These are phyloP conservation scores for Aspergillus sp. DNA, from an alignment of 2,329 filamentous ascomycete genomes.

Conservation along the genomic window DNA sequence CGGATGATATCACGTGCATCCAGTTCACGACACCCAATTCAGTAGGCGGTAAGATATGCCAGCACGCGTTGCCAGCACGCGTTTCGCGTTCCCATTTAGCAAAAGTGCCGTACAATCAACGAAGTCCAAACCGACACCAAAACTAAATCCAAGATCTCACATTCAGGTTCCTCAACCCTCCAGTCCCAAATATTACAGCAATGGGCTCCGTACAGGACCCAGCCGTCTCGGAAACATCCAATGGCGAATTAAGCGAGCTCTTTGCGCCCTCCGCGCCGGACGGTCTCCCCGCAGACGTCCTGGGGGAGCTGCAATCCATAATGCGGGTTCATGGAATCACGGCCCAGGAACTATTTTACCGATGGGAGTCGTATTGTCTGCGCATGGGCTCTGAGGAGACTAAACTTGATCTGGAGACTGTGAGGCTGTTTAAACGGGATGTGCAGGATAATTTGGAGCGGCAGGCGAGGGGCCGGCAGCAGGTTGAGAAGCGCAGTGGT, in stretches of 20 bases:
- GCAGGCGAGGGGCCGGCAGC: constrained; percentile 56
- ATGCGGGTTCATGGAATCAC: constrained; percentile 78
- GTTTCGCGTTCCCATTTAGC: not conserved
- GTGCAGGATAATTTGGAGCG: constrained; percentile 82
- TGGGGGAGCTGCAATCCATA: constrained; percentile 80
- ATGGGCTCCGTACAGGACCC: constrained; percentile 8
- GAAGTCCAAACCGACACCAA: not conserved
- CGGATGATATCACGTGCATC: not conserved
- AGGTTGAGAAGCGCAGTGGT: constrained; percentile 62
- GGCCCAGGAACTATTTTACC: constrained; percentile 88
- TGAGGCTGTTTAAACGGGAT: constrained; percentile 79
- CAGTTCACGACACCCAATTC: not conserved
- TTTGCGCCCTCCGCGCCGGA: constrained; percentile 57
- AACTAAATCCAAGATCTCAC: no score
- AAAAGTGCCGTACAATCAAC: not conserved
- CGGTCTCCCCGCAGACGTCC: constrained; percentile 72
- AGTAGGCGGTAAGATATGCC: not conserved
- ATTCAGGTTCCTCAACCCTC: no score
- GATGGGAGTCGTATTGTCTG: constrained; percentile 98
- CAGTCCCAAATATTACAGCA: not conserved
- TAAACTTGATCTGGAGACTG: constrained; percentile 67
- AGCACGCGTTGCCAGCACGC: not conserved
- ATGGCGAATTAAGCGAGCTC: constrained; percentile 57
- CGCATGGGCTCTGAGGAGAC: constrained; percentile 85
- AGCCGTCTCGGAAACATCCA: constrained; percentile 51